Base-by-base conservation (phyloP, 805 yeast species). In the Saccharomycopsis fibuligera region DNA sequence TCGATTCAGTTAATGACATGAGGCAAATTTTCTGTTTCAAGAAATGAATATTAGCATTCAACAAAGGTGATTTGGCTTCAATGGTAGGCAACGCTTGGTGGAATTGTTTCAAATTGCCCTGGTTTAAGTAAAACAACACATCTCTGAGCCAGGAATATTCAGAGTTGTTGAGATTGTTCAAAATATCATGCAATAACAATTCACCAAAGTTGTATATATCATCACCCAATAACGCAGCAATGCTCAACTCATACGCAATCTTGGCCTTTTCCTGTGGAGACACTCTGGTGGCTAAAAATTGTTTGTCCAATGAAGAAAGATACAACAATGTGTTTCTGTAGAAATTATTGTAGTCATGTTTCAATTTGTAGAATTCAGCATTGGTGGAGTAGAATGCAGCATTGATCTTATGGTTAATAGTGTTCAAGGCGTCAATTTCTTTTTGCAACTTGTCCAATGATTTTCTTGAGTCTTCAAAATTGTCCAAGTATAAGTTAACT, bases 181-280 rank as follows among this genome's bases (percentile, higher is more conserved):
- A 75, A 41, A 91, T 80, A 39, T 93, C 96, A 66, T 91, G 98
- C 63, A 89, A 79, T 53, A 93, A 75, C 54, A 93, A 76, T 68
- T 93, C 99, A 45, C 98, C 98, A 66, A 93, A 93, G 68, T 91
- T 93, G 72, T 88, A 93, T 58, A 91, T 86, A 60, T 78, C 81
- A 61, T 89, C 96, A 43, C 97, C 98, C 58, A 91, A 73, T 51
- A 93, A 69, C 0, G 97, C 98, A 29, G 96, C 81, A 41, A 88
- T 73, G 51, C 91, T 76, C 57, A 91, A 76, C 56, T 91, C 95
- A 59, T 81, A 79, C 1, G 87, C 86, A 45, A 81, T 64, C 48
- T 68, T 69, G 57, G 73, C 74, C 57, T 68, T 71, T 43, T 69
- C 73, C 31, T 61, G 56, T 10, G 51, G 36, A 9, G 70, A 56